Conservation (phyloP, 2,329 filamentous ascomycete species). For the Kalmusia sp. region DNA sequence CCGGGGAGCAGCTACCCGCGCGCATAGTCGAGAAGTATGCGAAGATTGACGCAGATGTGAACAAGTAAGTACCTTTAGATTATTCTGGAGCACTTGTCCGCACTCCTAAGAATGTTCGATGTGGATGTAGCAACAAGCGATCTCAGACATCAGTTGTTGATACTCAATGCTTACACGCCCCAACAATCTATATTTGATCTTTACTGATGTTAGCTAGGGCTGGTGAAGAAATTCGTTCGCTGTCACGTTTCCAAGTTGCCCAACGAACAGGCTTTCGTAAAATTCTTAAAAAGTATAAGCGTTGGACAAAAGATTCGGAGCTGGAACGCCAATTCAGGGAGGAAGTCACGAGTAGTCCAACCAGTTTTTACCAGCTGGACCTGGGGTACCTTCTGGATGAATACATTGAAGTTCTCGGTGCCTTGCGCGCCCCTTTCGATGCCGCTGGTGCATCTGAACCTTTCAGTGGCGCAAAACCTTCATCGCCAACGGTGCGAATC, state of each 20-base stretch:
- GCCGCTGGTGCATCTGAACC: conserved; percentile 25
- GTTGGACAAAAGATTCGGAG: conserved; percentile 79
- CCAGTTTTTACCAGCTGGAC: conserved; percentile 75
- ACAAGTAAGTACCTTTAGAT: conserved; percentile 43
- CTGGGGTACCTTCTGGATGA: conserved; percentile 60
- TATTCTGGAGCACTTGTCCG: no score
- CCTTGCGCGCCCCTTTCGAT: conserved; percentile 54
- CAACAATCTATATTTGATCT: background rate
- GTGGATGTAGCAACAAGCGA: no score
- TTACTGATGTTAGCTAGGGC: conserved; percentile 54
- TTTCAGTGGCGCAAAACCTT: conserved; percentile 22
- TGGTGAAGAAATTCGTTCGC: conserved; percentile 73
- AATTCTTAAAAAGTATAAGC: conserved; percentile 86
- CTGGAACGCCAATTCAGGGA: conserved; percentile 72
- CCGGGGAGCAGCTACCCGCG: conserved; percentile 44
- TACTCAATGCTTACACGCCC: no score
- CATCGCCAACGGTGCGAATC: conserved; percentile 43
- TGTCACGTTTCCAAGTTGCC: conserved; percentile 75
- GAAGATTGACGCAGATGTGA: conserved; percentile 58
- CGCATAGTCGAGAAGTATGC: conserved; percentile 58
- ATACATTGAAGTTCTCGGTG: conserved; percentile 56
- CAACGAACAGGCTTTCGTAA: conserved; percentile 82
- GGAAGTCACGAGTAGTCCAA: conserved; percentile 69
- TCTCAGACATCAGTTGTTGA: no score
- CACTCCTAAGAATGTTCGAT: no score